Evolutionary conservation across 768 basidiomycete species (phyloP).

Genomic region (Lepiota venenata): DNA sequence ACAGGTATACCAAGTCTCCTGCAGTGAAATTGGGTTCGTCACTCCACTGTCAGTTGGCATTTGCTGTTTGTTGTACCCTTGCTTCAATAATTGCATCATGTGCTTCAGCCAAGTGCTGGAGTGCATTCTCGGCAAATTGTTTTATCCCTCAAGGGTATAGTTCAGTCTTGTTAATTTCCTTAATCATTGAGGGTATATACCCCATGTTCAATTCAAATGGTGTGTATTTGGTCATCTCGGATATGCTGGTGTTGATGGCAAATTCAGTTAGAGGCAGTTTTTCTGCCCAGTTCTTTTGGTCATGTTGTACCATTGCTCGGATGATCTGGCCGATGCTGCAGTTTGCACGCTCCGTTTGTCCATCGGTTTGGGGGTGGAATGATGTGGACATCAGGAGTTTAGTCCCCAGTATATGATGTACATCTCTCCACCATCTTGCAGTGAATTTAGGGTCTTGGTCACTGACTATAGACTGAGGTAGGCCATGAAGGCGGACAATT

Average conservation of each 20-base stretch:
- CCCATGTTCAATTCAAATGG: conserved; percentile 28
- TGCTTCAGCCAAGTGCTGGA: conserved; percentile 21
- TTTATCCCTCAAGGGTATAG: conserved; percentile 17
- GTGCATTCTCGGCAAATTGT: conserved; percentile 20
- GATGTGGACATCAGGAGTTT: conserved; percentile 31
- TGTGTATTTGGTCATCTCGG: conserved; percentile 27
- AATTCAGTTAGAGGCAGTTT: conserved; percentile 29
- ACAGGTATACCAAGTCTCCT: too few relatives aligned
- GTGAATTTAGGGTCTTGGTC: conserved; percentile 35
- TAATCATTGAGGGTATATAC: conserved; percentile 18
- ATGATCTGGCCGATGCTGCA: conserved; percentile 28
- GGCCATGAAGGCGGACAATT: conserved; percentile 26
- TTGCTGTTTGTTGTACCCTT: conserved; percentile 23
- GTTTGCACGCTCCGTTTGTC: conserved; percentile 32
- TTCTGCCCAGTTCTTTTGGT: conserved; percentile 30
- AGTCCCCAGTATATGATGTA: conserved; percentile 24
- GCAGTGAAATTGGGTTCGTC: conserved; percentile 15
- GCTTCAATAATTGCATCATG: conserved; percentile 34
- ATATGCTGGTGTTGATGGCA: too few relatives aligned
- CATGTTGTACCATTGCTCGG: conserved; percentile 14
- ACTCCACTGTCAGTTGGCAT: conserved; percentile 23
- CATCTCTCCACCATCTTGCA: conserved; percentile 27
- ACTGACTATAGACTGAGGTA: conserved; percentile 26
- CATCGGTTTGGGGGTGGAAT: too few relatives aligned
- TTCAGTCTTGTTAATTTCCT: conserved; percentile 1